Base-by-base conservation (phyloP, 768 basidiomycete genomes). In the Phanerochaete carnosa region DNA sequence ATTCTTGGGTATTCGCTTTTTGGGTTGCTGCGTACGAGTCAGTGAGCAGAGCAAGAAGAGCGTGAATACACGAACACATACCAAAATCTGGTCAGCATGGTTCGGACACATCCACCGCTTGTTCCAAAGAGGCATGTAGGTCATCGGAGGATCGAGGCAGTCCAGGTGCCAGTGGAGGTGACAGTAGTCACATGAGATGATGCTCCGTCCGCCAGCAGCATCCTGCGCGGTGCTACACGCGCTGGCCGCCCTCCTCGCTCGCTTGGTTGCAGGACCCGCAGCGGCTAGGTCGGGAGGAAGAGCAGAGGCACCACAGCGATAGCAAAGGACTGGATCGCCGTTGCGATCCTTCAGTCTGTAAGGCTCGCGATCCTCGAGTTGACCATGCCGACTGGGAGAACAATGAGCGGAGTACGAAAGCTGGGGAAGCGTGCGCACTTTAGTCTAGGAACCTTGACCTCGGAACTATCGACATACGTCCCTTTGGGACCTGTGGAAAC, bases 31-130 rank as follows among this genome's bases (percentile, higher is more conserved):
- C 54, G 55, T 64, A n/a, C 26, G 45, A 19, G n/a, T 66, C 45
- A 11, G 11, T 49, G 58, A 60, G 49, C 49, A 54, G 66, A 58
- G 59, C 61, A 28, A 45, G 47, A 16, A 58, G 51, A 54, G 8
- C 16, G 59, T 47, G 37, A 35, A 56, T 47, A 58, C 35, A 30
- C 54, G 7, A 19, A 4, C 6, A 78, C 93, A 74, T 70, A 96
- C 95, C 61, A 92, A 72, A 56, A 88, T 81, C 60, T 87, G 85
- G 65, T 97, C 95, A n/a, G 86, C 88, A 70, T 99, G 97, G 69
- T 96, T 94, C 8, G 97, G 97, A 73, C 97, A 99, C 95, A 96
- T 97, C 95, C 96, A 99, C 73, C 95, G 97, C 79, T 88, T 91
- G 65, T 85, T 86, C 60, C 89, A 85, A 13, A 89, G 82, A 2